Percentiles rank a stretch among this genome's conserved stretches.
Conservation (phyloP, 768 basidiomycete genomes). For the Naganishia vaughanmartiniae region DNA sequence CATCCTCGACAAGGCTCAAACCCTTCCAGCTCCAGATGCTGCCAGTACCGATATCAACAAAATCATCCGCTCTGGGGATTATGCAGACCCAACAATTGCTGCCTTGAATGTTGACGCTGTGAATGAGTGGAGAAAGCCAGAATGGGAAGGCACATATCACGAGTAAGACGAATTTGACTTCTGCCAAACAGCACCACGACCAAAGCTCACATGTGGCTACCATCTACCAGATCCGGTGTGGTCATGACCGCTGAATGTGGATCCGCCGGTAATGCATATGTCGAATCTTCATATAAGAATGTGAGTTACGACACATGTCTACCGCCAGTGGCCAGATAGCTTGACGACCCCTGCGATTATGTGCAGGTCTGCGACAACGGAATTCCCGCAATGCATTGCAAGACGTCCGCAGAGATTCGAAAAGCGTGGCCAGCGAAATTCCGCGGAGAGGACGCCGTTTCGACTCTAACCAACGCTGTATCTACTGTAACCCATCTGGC, state of each 20-base stretch:
- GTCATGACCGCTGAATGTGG: conserved; percentile 21
- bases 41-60: conserved; percentile 58
- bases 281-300: conserved; percentile 62
- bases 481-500: background rate
- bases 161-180: conserved; percentile 59
- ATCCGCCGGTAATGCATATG: conserved; percentile 52
- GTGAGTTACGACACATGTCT: background rate
- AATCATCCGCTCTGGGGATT: conserved; percentile 52
- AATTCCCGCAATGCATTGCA: conserved; percentile 16
- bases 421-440: conserved; percentile 56
- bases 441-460: conserved; percentile 8
- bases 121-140: conserved; percentile 65
- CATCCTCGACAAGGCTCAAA: conserved; percentile 68
- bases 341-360: background rate
- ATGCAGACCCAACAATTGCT: conserved; percentile 50
- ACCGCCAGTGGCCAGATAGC: too few species aligned
- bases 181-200: background rate
- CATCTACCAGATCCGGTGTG: conserved; percentile 68
- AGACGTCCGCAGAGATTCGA: conserved; percentile 54
- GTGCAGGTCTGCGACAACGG: conserved; percentile 18
- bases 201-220: background rate
- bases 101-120: conserved; percentile 75
- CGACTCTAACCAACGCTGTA: conserved; percentile 7
- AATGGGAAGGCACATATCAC: conserved; percentile 62
- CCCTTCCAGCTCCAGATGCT: conserved; percentile 76